These are phyloP conservation scores for Acanthamoeba divionensis DNA, from an alignment of 208 protist genomes.

Conservation along the genomic window DNA sequence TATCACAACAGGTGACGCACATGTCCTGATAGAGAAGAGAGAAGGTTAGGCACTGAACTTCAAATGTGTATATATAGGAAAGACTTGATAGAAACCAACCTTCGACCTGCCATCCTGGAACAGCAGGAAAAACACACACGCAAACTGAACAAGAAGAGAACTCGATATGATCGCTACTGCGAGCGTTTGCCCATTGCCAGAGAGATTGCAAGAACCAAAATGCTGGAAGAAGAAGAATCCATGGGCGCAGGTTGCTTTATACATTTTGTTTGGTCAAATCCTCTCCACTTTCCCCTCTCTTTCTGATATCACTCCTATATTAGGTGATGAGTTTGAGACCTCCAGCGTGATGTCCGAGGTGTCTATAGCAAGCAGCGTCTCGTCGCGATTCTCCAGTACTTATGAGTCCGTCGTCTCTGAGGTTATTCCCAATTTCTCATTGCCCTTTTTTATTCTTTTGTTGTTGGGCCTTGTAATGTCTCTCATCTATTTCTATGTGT, in stretches of 20 bases:
- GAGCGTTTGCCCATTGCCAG: conserved; percentile 12
- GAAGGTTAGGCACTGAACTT: no score
- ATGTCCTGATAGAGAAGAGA: no score
- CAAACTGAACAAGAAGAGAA: conserved; percentile 15
- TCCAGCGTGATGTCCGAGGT: conserved; percentile 22
- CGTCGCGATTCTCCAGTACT: background rate
- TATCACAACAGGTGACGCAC: no score
- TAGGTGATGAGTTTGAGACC: background rate
- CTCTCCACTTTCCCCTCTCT: no score
- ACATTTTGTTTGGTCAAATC: no score
- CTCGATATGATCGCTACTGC: background rate
- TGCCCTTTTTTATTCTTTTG: no score
- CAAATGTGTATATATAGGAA: no score
- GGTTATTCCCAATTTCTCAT: no score
- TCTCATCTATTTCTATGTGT: no score
- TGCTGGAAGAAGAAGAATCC: conserved; percentile 9
- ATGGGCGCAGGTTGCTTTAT: no score
- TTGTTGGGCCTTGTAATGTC: no score
- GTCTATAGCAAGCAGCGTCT: conserved; percentile 1
- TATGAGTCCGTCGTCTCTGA: no score
- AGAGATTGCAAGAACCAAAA: background rate
- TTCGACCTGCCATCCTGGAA: background rate
- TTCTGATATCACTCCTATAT: background rate
- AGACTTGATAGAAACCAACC: conserved; percentile 18
- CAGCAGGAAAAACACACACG: background rate